These are phyloP conservation scores for Asterella californica DNA, from an alignment of 225 moss, liverwort and hornwort species.

Conservation along the genomic window DNA sequence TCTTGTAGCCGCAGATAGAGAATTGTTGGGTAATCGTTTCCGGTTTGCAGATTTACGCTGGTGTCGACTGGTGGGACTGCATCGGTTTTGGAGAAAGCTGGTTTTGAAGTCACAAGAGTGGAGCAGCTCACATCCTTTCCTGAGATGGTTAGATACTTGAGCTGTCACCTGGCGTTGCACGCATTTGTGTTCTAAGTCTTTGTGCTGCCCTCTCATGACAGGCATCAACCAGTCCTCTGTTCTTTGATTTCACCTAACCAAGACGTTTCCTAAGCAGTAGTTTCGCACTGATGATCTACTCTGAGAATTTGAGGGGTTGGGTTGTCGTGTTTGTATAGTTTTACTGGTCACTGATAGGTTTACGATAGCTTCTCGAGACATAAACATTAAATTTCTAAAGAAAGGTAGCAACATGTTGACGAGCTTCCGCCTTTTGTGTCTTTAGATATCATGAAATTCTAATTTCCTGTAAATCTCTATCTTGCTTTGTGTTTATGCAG, in stretches of 20 bases:
- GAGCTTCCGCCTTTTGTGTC: no score
- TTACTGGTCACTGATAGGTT: no score
- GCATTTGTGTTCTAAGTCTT: no score
- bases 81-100: constrained; percentile 68
- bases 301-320: no score
- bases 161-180: no score
- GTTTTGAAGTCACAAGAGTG: constrained; percentile 73
- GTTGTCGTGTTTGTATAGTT: not conserved
- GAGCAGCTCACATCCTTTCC: constrained; percentile 88
- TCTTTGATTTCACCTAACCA: no score
- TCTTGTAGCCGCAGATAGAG: not conserved
- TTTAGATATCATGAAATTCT: not conserved
- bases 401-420: no score
- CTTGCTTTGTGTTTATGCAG: constrained; percentile 25
- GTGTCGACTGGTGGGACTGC: constrained; percentile 98
- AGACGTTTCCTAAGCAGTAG: not conserved
- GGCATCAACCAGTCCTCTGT: not conserved
- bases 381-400: no score
- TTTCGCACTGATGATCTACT: not conserved
- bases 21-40: not conserved
- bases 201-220: no score
- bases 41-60: constrained; percentile 59
- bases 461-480: not conserved
- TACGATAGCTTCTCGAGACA: no score
- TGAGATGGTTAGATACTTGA: constrained; percentile 63